A percentile compares a stretch with the other conserved stretches of the same genome.
Evolutionary conservation across 148 eudicot species (phyloP).

Genomic region (Cornus suecica): DNA sequence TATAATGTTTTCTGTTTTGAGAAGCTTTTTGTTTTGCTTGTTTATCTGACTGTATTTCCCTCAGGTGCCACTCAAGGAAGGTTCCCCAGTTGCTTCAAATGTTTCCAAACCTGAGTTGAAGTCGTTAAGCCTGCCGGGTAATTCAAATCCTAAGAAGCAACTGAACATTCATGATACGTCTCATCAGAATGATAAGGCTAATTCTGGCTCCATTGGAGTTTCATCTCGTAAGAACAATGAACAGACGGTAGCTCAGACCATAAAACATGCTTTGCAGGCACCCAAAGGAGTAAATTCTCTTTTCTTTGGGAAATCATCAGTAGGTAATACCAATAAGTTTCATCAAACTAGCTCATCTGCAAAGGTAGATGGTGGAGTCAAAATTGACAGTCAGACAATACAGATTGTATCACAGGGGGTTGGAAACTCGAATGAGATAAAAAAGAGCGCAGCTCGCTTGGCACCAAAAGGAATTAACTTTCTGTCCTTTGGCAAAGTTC

Average conservation of each 20-base stretch:
- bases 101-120: slow-evolving; percentile 22
- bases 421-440: slow-evolving; percentile 18
- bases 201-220: slow-evolving; percentile 18
- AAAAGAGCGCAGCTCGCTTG: slow-evolving; percentile 13
- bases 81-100: slow-evolving; percentile 13
- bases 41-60: slow-evolving; percentile 7
- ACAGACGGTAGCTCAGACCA: slow-evolving; percentile 10
- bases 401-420: slow-evolving; percentile 5
- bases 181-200: slow-evolving; percentile 15
- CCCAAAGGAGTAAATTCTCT: slow-evolving; percentile 36
- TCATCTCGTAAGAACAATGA: slow-evolving; percentile 20
- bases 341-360: slow-evolving; percentile 27
- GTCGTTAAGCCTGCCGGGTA: slow-evolving; percentile 23
- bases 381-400: slow-evolving; percentile 21
- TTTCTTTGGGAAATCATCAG: slow-evolving; percentile 35
- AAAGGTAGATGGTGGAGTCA: slow-evolving; percentile 27
- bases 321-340: slow-evolving; percentile 26
- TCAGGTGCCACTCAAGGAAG: slow-evolving; percentile 39
- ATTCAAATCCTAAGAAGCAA: slow-evolving; percentile 30
- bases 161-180: background rate
- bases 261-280: slow-evolving; percentile 27
- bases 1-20: background rate
- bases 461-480: slow-evolving; percentile 34
- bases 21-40: background rate
- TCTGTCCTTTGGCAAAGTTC: slow-evolving; percentile 32